Conservation (phyloP, 169 alveolate genomes). For the Plasmodium sp. region DNA sequence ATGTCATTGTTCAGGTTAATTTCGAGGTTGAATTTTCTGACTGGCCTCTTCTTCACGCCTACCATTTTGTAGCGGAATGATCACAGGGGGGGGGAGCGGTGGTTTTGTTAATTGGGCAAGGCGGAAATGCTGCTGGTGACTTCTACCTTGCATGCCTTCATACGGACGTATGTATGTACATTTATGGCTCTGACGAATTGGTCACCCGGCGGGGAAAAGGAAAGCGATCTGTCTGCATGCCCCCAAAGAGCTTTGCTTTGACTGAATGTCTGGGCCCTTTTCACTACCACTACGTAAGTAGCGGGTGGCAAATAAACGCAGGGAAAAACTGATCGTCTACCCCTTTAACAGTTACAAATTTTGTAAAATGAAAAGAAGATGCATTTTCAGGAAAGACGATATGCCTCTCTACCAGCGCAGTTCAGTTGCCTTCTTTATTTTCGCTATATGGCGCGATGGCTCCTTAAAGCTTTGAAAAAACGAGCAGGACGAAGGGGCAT, state of each 20-base stretch:
- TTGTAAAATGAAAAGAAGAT: neutral
- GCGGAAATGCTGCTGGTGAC: neutral
- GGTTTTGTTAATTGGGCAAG: neutral
- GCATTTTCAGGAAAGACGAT: neutral
- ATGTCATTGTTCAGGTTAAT: conserved; percentile 27
- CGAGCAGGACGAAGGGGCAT: neutral
- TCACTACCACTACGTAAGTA: neutral
- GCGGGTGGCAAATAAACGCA: neutral
- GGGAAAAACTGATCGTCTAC: neutral
- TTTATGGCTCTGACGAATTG: neutral
- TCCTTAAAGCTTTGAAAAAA: neutral
- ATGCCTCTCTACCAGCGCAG: neutral
- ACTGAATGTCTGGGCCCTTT: neutral
- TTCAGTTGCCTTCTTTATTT: neutral
- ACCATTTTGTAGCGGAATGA: neutral
- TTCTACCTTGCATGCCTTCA: neutral
- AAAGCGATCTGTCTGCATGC: neutral
- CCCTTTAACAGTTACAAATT: neutral
- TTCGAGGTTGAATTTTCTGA: conserved; percentile 52
- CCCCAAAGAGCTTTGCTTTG: neutral
- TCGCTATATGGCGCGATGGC: neutral
- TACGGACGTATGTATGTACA: neutral
- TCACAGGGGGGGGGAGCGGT: neutral
- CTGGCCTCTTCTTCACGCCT: conserved; percentile 52
- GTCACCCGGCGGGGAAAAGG: neutral